Evolutionary conservation across 2,329 filamentous ascomycete species (phyloP).

Genomic region (Cladosporium oxysporum): DNA sequence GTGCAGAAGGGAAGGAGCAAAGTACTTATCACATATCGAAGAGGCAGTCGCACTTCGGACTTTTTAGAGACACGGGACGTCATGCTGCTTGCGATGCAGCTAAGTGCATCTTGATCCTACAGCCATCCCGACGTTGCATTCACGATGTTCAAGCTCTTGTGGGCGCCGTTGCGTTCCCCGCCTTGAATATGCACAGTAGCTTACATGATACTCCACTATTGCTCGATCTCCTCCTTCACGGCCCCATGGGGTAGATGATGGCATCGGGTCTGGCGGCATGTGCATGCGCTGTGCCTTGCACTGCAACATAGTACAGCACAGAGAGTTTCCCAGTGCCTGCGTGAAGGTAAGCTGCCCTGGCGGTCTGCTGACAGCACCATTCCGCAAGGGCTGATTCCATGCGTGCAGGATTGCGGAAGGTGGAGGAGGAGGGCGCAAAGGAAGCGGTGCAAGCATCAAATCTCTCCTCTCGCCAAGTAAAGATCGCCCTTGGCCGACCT

Average conservation of each 20-base stretch:
- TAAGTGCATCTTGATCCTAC: conserved; percentile 1
- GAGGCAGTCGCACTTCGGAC: background rate
- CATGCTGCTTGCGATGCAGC: background rate
- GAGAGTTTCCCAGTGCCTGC: background rate
- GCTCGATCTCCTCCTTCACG: background rate
- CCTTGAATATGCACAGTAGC: conserved; percentile 1
- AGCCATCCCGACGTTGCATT: conserved; percentile 15
- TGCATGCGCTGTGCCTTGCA: background rate
- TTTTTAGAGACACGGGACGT: conserved; percentile 11
- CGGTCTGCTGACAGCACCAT: conserved; percentile 2
- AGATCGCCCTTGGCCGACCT: conserved; percentile 17
- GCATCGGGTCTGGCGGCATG: background rate
- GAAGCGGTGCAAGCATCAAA: conserved; percentile 14
- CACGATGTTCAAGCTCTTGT: conserved; percentile 3
- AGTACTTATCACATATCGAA: background rate
- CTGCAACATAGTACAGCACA: background rate
- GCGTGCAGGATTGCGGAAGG: background rate
- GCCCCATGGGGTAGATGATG: conserved; percentile 4
- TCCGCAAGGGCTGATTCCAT: conserved; percentile 1
- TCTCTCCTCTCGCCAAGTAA: conserved; percentile 8
- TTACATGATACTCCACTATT: background rate
- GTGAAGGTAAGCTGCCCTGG: conserved; percentile 1
- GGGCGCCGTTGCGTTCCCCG: conserved; percentile 15
- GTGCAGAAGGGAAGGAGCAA: background rate
- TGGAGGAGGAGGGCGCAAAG: conserved; percentile 2